Conservation (phyloP, 1,284 basidiomycete genomes). For the Amylostereum chailletii region DNA sequence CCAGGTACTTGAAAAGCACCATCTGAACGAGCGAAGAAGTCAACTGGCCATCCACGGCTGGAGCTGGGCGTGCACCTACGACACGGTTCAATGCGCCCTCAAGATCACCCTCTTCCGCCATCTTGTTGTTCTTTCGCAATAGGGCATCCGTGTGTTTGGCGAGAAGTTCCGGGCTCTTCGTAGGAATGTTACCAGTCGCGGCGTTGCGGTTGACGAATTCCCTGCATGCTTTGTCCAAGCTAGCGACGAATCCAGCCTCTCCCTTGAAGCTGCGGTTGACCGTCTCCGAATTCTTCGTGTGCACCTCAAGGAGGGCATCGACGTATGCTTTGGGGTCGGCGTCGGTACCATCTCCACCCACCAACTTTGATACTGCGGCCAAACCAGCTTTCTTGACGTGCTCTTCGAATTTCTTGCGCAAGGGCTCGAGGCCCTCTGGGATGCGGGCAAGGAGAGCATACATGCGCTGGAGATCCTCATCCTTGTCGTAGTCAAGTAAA, state of each 20-base stretch:
- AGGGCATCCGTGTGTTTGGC: constrained; percentile 92
- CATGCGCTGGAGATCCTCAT: constrained; percentile 92
- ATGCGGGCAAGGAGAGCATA: constrained; percentile 90
- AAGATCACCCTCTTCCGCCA: constrained; percentile 85
- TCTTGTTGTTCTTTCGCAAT: constrained; percentile 93
- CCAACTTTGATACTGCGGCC: constrained; percentile 76
- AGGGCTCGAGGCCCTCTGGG: constrained; percentile 83
- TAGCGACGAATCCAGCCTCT: constrained; percentile 93
- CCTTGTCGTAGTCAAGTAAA: constrained; percentile 88
- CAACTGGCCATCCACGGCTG: not conserved
- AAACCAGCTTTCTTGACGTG: constrained; percentile 91
- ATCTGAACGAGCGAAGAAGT: constrained; percentile 46
- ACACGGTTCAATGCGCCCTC: constrained; percentile 89
- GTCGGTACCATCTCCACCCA: constrained; percentile 57
- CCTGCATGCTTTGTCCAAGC: constrained; percentile 92
- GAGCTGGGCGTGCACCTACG: constrained; percentile 38
- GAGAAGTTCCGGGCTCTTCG: constrained; percentile 92
- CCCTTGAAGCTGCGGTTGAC: constrained; percentile 88
- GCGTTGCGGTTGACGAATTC: constrained; percentile 96
- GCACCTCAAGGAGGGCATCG: constrained; percentile 86
- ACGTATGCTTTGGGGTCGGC: constrained; percentile 89
- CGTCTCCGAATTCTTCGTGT: constrained; percentile 88
- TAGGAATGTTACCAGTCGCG: constrained; percentile 74
- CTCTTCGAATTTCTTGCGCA: constrained; percentile 89
- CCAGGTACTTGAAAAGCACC: constrained; percentile 98